Percentiles rank a stretch among this genome's conserved stretches.
Conservation (phyloP, 208 protist genomes). For the Entamoeba histolytica region DNA sequence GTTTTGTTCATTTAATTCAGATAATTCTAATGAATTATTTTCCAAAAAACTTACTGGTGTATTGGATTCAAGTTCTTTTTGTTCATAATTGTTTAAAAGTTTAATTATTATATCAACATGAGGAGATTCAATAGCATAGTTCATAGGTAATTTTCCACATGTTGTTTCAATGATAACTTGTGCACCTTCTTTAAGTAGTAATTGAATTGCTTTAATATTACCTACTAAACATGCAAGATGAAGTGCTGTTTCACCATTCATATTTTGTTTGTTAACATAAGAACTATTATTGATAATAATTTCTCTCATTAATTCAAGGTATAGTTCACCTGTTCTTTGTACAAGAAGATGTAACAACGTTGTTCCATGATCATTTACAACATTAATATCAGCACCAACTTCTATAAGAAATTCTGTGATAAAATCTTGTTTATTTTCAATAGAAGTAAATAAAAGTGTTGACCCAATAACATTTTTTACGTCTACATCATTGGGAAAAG, state of each 20-base stretch:
- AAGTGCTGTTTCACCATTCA: neutral
- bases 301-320: neutral
- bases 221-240: neutral
- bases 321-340: neutral
- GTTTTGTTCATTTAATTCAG: too few relatives aligned
- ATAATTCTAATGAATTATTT: too few relatives aligned
- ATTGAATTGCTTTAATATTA: neutral
- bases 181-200: neutral
- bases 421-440: neutral
- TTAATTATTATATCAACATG: too few relatives aligned
- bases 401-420: neutral
- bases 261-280: neutral
- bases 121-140: neutral
- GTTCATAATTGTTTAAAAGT: too few relatives aligned
- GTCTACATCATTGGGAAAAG: neutral
- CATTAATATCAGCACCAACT: neutral
- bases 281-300: neutral
- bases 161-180: neutral
- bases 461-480: neutral
- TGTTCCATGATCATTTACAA: neutral
- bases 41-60: too few relatives aligned
- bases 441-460: neutral
- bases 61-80: too few relatives aligned
- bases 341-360: neutral
- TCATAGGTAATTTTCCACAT: neutral